Evolutionary conservation across 345 rosid species (phyloP).

Genomic region (Acer yangbiense): DNA sequence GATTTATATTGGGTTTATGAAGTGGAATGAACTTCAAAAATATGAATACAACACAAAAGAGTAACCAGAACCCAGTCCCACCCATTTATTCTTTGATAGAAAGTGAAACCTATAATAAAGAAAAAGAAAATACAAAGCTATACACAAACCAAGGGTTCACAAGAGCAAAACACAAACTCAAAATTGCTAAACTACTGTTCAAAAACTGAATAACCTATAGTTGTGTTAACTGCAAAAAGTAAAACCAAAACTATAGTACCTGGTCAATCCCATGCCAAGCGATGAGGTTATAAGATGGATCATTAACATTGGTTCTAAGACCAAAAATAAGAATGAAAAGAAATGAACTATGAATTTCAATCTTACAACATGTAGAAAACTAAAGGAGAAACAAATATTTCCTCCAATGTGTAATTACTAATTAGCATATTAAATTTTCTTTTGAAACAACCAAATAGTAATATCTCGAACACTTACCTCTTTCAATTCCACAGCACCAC

Average conservation of each 20-base stretch:
- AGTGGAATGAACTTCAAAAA: neutral
- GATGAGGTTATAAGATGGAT: neutral
- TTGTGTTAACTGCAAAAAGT: neutral
- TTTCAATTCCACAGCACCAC: slow-evolving; percentile 88
- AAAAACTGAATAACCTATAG: no score
- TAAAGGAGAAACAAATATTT: neutral
- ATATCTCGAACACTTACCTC: slow-evolving; percentile 45
- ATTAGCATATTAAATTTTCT: no score
- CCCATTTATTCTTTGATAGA: neutral
- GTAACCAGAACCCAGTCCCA: neutral
- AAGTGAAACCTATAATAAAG: neutral
- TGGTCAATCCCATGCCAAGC: neutral
- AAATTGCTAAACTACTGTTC: neutral
- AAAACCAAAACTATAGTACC: neutral
- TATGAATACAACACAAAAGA: neutral
- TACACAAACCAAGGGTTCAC: neutral
- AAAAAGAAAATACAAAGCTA: neutral
- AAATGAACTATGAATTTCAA: neutral
- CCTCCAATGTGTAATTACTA: no score
- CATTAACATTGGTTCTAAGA: neutral
- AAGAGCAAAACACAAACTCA: neutral
- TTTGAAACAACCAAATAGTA: no score
- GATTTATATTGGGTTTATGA: neutral
- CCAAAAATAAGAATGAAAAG: slow-evolving; percentile 1
- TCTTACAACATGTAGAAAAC: neutral